Evolutionary conservation across 768 basidiomycete species (phyloP).

Genomic region (Suillus subaureus): DNA sequence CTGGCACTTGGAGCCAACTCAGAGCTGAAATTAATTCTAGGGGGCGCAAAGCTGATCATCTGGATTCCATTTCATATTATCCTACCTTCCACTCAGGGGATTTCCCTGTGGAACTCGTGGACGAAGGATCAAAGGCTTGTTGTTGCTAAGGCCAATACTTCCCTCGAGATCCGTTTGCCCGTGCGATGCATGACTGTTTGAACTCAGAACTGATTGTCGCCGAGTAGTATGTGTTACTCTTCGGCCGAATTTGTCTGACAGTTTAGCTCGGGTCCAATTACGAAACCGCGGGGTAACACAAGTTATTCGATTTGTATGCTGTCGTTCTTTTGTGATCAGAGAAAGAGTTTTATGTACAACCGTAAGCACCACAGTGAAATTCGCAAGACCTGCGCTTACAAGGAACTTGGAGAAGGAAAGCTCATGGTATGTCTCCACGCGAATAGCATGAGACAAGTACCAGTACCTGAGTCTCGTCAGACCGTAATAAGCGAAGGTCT

Average conservation of each 20-base stretch:
- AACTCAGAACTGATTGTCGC: slow-evolving; percentile 20
- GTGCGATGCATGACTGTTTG: slow-evolving; percentile 16
- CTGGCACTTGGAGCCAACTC: background rate
- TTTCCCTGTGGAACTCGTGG: background rate
- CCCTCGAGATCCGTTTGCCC: slow-evolving; percentile 15
- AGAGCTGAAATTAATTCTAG: background rate
- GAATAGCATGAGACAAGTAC: slow-evolving; percentile 9
- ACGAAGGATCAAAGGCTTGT: background rate
- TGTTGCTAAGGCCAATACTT: slow-evolving; percentile 7
- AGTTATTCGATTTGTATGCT: slow-evolving; percentile 9
- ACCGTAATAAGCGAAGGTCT: slow-evolving; percentile 31
- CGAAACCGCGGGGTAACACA: slow-evolving; percentile 12
- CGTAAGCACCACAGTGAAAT: background rate
- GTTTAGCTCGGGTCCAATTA: slow-evolving; percentile 19
- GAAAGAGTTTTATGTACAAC: slow-evolving; percentile 15
- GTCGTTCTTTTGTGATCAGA: slow-evolving; percentile 10
- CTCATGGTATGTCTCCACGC: slow-evolving; percentile 1
- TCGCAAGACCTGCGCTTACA: slow-evolving; percentile 4
- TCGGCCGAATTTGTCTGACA: slow-evolving; percentile 19
- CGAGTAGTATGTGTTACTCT: slow-evolving; percentile 14
- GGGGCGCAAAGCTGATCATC: background rate
- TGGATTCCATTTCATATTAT: slow-evolving; percentile 1
- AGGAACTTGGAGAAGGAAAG: slow-evolving; percentile 3
- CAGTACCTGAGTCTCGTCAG: slow-evolving; percentile 23
- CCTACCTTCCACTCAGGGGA: slow-evolving; percentile 1